Evolutionary conservation across 305 asterid genomes (phyloP).

Genomic region (Euphrasia arctica): DNA sequence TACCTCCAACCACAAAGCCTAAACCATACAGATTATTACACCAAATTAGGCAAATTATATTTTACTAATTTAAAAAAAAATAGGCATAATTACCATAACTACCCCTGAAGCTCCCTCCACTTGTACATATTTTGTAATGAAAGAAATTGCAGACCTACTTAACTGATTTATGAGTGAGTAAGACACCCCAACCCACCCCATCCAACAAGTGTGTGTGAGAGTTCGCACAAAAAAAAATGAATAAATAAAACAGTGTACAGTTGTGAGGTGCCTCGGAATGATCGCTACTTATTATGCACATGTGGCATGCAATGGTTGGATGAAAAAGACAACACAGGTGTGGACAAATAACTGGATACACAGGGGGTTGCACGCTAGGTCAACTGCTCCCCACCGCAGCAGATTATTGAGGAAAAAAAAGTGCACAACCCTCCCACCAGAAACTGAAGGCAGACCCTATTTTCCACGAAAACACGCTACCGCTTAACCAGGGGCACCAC

Average conservation of each 20-base stretch:
- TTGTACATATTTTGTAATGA: neutral
- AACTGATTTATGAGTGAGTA: conserved; percentile 23
- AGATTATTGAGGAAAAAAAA: conserved; percentile 12
- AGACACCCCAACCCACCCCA: neutral
- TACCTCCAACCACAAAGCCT: conserved; percentile 34
- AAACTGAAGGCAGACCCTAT: conserved; percentile 52
- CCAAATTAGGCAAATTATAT: conserved; percentile 10
- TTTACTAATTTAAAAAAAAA: neutral
- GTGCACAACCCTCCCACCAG: conserved; percentile 45
- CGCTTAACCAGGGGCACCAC: conserved; percentile 37
- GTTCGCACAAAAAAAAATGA: neutral
- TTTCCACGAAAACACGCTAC: conserved; percentile 84
- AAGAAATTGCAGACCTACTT: neutral
- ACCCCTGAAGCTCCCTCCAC: too few relatives aligned
- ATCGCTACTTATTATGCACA: conserved; percentile 40
- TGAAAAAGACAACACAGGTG: conserved; percentile 40
- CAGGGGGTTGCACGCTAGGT: conserved; percentile 22
- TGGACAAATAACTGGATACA: conserved; percentile 23
- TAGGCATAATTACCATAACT: too few relatives aligned
- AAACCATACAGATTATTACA: conserved; percentile 32
- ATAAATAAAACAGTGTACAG: conserved; percentile 27
- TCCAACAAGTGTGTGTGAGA: neutral
- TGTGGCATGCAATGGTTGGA: conserved; percentile 39
- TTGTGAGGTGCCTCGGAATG: conserved; percentile 54
- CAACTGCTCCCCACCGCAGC: conserved; percentile 33